phyloP scores from a whole-genome alignment of 2,329 filamentous ascomycete species.

The Fusarium tuaranense region DNA sequence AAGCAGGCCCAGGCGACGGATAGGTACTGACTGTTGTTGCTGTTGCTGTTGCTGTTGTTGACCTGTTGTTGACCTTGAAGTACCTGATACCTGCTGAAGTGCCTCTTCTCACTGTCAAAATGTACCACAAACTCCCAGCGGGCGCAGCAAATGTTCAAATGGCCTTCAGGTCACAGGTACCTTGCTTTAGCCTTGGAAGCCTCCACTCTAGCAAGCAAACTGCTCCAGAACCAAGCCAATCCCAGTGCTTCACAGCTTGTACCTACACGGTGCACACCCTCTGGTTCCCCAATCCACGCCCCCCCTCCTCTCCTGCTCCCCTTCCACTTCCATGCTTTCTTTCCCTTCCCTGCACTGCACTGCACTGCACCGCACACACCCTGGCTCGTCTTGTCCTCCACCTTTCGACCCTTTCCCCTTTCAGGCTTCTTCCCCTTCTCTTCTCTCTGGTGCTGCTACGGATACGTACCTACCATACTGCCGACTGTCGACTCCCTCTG shows the following conservation, averaged over 20 bases:
- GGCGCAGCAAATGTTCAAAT: constrained; percentile 9
- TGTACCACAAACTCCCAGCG: constrained; percentile 21
- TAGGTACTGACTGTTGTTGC: background rate
- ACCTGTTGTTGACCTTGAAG: constrained; percentile 3
- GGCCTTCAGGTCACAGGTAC: constrained; percentile 15
- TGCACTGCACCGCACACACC: constrained; percentile 1
- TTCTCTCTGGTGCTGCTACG: constrained; percentile 17
- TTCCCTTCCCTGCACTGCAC: constrained; percentile 5
- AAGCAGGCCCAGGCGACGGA: background rate
- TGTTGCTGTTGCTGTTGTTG: background rate
- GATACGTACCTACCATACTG: background rate
- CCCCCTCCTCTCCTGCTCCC: constrained; percentile 25
- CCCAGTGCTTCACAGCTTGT: constrained; percentile 8
- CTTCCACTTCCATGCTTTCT: constrained; percentile 31
- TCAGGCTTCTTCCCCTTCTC: constrained; percentile 40
- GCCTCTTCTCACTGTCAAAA: background rate
- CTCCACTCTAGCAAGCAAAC: background rate
- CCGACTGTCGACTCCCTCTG: constrained; percentile 35
- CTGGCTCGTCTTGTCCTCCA: constrained; percentile 8
- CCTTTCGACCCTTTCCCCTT: constrained; percentile 37
- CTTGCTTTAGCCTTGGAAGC: background rate
- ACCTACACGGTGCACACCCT: constrained; percentile 8
- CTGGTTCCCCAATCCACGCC: constrained; percentile 22
- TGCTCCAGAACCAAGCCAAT: background rate
- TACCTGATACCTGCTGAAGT: constrained; percentile 19